phyloP scores from a whole-genome alignment of 352 stramenopile genomes.

The Thalassiosira mediterranea region DNA sequence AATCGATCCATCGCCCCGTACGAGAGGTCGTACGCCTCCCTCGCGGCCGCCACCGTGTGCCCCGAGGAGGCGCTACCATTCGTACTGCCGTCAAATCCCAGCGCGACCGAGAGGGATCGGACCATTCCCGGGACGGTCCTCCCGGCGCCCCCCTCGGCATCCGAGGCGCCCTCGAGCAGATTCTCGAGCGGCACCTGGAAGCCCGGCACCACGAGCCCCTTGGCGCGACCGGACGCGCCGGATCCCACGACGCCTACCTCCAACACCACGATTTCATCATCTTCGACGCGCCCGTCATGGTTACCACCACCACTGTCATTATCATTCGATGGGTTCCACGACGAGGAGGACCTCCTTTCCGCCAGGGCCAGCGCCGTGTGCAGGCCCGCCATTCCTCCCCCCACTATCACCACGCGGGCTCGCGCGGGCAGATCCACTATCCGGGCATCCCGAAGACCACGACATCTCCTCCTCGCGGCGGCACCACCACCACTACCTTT shows the following conservation, averaged over 20 bases:
- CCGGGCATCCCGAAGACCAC: neutral
- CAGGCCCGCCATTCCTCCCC: constrained; percentile 39
- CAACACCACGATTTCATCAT: constrained; percentile 18
- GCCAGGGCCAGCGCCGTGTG: constrained; percentile 35
- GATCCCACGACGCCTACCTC: constrained; percentile 23
- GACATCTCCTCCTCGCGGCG: neutral
- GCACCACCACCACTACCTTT: too few species aligned
- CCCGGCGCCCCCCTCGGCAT: neutral
- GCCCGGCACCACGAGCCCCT: constrained; percentile 32
- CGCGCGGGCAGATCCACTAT: constrained; percentile 2
- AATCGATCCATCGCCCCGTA: constrained; percentile 35
- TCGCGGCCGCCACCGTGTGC: constrained; percentile 15
- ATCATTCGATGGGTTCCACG: neutral
- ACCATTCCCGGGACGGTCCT: neutral
- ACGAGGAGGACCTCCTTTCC: constrained; percentile 12
- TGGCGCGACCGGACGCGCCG: constrained; percentile 38
- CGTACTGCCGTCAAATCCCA: neutral
- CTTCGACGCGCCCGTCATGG: too few species aligned
- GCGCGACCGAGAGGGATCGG: neutral
- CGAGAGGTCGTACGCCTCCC: constrained; percentile 30
- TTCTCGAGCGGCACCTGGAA: constrained; percentile 41
- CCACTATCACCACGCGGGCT: constrained; percentile 34
- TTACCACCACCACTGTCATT: neutral
- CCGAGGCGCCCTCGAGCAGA: constrained; percentile 18
- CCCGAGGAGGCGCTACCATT: neutral